Evolutionary conservation across 331 rosid genomes (phyloP).

Genomic region (Telfairia occidentalis): DNA sequence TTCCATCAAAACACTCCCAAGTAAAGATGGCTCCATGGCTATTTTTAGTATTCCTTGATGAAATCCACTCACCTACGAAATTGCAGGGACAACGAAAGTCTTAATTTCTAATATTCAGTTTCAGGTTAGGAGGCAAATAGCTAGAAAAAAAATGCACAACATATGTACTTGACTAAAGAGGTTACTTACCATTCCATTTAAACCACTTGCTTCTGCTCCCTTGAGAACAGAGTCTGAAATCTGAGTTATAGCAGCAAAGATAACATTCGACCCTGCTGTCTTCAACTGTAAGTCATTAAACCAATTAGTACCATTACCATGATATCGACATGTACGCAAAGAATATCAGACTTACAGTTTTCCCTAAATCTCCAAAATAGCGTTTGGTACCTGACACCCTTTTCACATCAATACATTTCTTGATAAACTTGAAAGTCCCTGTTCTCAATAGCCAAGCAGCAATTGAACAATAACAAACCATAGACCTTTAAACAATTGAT

Average conservation of each 20-base stretch:
- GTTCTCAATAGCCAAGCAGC: slow-evolving; percentile 19
- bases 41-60: slow-evolving; percentile 89
- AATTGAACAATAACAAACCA: neutral
- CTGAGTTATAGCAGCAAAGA: slow-evolving; percentile 80
- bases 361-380: slow-evolving; percentile 89
- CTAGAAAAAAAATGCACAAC: neutral
- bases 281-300: slow-evolving; percentile 49
- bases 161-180: neutral
- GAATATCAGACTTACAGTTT: slow-evolving; percentile 51
- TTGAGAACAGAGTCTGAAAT: slow-evolving; percentile 89
- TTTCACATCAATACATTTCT: slow-evolving; percentile 60
- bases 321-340: neutral
- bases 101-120: slow-evolving; percentile 4
- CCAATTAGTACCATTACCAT: neutral
- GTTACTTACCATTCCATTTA: slow-evolving; percentile 69
- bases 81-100: slow-evolving; percentile 14
- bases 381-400: slow-evolving; percentile 85
- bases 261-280: slow-evolving; percentile 82
- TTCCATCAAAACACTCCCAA: slow-evolving; percentile 89
- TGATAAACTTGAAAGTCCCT: slow-evolving; percentile 81
- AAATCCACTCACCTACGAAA: slow-evolving; percentile 70
- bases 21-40: slow-evolving; percentile 92
- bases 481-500: neutral
- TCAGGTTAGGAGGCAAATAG: neutral
- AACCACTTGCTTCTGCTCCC: slow-evolving; percentile 93